Evolutionary conservation across 78 protist species (phyloP).

Genomic region (Capsaspora owczarzaki): DNA sequence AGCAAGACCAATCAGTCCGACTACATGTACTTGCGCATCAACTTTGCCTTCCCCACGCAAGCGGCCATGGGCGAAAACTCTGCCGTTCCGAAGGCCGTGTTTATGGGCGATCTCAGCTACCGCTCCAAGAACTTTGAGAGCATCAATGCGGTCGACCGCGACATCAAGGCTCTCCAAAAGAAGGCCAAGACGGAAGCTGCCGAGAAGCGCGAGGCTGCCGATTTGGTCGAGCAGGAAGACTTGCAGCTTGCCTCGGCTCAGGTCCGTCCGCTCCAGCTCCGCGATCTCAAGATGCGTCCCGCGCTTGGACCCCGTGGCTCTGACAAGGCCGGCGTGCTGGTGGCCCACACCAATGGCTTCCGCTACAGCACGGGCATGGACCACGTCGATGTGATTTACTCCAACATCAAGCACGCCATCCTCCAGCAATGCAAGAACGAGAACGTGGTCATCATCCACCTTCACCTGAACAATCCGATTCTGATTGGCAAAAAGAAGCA

Average conservation of each 20-base stretch:
- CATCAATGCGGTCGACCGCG: neutral
- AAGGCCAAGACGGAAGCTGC: conserved; percentile 24
- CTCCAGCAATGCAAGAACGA: conserved; percentile 86
- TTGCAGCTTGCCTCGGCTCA: conserved; percentile 32
- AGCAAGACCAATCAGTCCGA: conserved; percentile 48
- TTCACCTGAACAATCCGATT: conserved; percentile 77
- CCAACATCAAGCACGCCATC: conserved; percentile 80
- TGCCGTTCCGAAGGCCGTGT: conserved; percentile 30
- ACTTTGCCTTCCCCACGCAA: conserved; percentile 62
- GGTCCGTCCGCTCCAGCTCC: too few relatives aligned
- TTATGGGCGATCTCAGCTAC: conserved; percentile 65
- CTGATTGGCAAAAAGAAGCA: conserved; percentile 87
- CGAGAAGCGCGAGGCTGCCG: conserved; percentile 33
- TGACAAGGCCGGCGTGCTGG: conserved; percentile 61
- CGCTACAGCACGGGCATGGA: conserved; percentile 60
- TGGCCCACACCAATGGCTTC: conserved; percentile 86
- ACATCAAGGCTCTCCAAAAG: conserved; percentile 66
- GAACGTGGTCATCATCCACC: conserved; percentile 71
- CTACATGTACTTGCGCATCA: conserved; percentile 51
- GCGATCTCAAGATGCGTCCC: conserved; percentile 66
- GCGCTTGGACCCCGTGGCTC: too few relatives aligned
- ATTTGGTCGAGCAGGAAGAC: conserved; percentile 64
- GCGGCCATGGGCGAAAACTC: too few relatives aligned
- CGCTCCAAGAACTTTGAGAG: conserved; percentile 28
- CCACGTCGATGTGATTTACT: conserved; percentile 65